Evolutionary conservation across 495 filamentous ascomycete genomes (phyloP), one percentile per base, ranked within the genome.

Genomic region (Lepraria neglecta): DNA sequence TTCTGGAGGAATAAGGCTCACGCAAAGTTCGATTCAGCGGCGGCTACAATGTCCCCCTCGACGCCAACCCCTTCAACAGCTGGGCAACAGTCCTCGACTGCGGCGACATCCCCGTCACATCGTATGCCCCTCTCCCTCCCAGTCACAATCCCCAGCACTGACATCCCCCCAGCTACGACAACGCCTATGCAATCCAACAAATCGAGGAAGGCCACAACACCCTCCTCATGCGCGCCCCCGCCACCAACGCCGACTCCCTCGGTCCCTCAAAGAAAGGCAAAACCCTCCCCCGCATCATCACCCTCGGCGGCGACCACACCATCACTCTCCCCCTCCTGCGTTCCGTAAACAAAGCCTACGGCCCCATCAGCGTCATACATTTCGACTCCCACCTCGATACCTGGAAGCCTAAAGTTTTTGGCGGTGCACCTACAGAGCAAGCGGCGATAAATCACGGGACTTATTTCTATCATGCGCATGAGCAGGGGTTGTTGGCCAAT

Each of bases 391-490:
- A 90, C 68, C 76, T 90, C 33, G 83, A 86, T 62, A 82, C 83
- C 15, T 86, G 83, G 83, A 77, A 76, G 53, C 83, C 83, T 11
- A 87, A 88, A 64, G 90, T 92, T 44, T 87, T 87, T 65, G 84
- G 84, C 44, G 84, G 84, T 19, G 77, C 84, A 3, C 84, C 84
- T n/a, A 79, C 74, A 57, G 60, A 79, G 27, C 77, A 82, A 70
- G 87, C 90, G 24, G 78, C 80, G 35, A 79, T 95, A 59, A 95
- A 95, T 69, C 91, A 96, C 73, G 91, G 91, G 6, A 94, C 91
- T 3, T 89, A 88, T 71, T 89, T 88, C 74, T 90, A 83, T 67
- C 84, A 86, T 65, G 80, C 82, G 3, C 75, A 84, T 2, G 76
- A 79, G 66, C 81, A 92, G 75, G 90, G 89, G 0, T 77, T 95